A percentile compares a stretch with the other conserved stretches of the same genome.
These are phyloP conservation scores for Miamiensis avidus DNA, from an alignment of 169 alveolate genomes.

Conservation along the genomic window DNA sequence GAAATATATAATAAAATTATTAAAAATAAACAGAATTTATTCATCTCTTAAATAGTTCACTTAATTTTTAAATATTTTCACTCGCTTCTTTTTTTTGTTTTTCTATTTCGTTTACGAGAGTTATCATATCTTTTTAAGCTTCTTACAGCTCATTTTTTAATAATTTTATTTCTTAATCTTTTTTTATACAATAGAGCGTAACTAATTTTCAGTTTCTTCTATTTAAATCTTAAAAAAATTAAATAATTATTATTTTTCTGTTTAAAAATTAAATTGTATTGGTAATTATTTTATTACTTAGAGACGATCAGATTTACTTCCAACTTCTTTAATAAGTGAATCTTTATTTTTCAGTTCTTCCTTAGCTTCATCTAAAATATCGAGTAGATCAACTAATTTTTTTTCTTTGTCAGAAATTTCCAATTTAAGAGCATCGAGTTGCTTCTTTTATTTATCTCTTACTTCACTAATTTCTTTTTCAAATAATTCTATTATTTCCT, in stretches of 20 bases:
- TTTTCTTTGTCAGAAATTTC: neutral
- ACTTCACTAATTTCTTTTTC: conserved; percentile 7
- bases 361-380: conserved; percentile 12
- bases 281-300: neutral
- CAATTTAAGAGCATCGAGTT: neutral
- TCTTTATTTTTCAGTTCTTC: conserved; percentile 13
- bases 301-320: neutral
- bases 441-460: conserved; percentile 10
- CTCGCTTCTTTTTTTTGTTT: neutral
- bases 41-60: neutral
- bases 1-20: too few relatives aligned
- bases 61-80: neutral
- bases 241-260: too few relatives aligned
- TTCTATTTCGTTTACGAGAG: neutral
- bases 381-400: conserved; percentile 7
- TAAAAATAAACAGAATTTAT: too few relatives aligned
- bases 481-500: conserved; percentile 9
- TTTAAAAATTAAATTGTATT: too few relatives aligned
- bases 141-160: neutral
- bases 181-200: neutral
- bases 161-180: neutral
- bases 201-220: neutral
- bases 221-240: neutral
- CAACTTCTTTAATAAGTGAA: neutral
- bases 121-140: neutral